Evolutionary conservation across 164 flowering plant species (phyloP), one percentile per base, ranked within the genome.

Genomic region (Buxus sempervirens): DNA sequence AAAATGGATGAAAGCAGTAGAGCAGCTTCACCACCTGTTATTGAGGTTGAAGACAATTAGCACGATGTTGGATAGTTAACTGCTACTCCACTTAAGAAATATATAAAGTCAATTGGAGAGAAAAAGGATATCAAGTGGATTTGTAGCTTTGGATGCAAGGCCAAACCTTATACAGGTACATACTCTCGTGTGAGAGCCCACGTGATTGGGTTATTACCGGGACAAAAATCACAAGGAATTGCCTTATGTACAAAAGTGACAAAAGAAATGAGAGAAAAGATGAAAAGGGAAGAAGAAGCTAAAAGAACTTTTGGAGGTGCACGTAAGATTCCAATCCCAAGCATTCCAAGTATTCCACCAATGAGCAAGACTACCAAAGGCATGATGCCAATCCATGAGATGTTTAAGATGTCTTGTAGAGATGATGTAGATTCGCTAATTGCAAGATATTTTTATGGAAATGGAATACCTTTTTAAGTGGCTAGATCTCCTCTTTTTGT

Each of bases 401-500:
- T n/a, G 45, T 28, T 20, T 28, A 21, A 21, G n/a, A 22, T 0
- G 49, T 48, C 16, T 62, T 22, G 45, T 28, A 60, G 53, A n/a
- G 38, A 58, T 65, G 59, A 68, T 20, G 60, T 59, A 19, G 69
- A 71, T 64, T 60, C 22, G 9, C 15, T 48, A 38, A 54, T 65
- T 38, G 69, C 60, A 36, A 71, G 42, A 23, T 71, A n/a, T 64
- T n/a, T 75, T 6, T 72, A 62, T 67, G 74, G 61, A 4, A 69
- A 70, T 74, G 75, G 73, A 0, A 64, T 73, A 18, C 24, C 73
- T 24, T 65, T 73, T 36, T 63, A 74, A 74, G 69, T 76, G 4
- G 64, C 56, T 1, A 49, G 72, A 3, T 70, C 66, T 27, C 72
- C 77, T 5, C 22, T 73, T 22, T n/a, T 79, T 67, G 69, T 13